phyloP scores from a whole-genome alignment of 2,329 filamentous ascomycete species.

The Pyrenophora graminea region DNA sequence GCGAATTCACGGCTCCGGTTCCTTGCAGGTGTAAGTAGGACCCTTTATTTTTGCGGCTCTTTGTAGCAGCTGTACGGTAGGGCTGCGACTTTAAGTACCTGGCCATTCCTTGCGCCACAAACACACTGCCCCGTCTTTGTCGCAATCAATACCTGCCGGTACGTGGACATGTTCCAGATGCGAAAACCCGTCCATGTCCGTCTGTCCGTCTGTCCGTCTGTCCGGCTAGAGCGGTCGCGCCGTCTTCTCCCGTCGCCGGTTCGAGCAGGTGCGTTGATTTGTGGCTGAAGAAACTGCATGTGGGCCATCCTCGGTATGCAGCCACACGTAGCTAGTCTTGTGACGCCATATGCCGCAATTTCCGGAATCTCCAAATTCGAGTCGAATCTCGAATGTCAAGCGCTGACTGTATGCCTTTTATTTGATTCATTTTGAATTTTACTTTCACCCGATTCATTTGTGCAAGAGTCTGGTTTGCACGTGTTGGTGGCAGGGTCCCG shows the following conservation, averaged over 20 bases:
- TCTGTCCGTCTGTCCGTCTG: not conserved
- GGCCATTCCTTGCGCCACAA: not conserved
- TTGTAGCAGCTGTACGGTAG: not conserved
- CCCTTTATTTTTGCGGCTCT: conserved; percentile 12
- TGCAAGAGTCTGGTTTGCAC: not conserved
- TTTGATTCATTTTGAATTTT: not conserved
- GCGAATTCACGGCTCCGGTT: conserved; percentile 7
- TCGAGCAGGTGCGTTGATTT: conserved; percentile 2
- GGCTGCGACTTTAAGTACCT: conserved; percentile 1
- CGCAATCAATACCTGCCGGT: too few relatives aligned
- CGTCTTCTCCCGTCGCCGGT: not conserved
- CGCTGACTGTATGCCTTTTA: not conserved
- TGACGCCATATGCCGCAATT: conserved; percentile 7
- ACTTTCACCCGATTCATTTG: not conserved
- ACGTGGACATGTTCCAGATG: not conserved
- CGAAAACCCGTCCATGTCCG: not conserved
- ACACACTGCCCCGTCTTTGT: too few relatives aligned
- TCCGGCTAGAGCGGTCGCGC: not conserved
- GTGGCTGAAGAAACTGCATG: not conserved
- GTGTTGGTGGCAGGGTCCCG: conserved; percentile 13
- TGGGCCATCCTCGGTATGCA: conserved; percentile 5
- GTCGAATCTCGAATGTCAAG: not conserved
- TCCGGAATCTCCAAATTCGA: not conserved
- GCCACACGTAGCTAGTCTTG: conserved; percentile 13
- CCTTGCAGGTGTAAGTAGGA: conserved; percentile 4